Base-by-base conservation (phyloP, 139 green algal genomes). In the Chlorella sp. region DNA sequence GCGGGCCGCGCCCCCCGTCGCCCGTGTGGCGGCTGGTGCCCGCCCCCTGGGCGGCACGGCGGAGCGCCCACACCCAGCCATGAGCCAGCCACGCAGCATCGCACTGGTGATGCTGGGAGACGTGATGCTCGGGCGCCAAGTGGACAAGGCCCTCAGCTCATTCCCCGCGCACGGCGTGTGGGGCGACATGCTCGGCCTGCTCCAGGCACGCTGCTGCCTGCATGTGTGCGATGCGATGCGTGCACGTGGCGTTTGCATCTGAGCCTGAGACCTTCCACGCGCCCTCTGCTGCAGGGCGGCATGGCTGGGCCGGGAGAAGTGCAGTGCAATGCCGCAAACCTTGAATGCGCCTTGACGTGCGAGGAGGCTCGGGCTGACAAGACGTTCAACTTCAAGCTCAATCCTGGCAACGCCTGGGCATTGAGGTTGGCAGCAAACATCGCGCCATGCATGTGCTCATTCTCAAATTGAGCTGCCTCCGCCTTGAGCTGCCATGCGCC, bases 351-450 rank as follows among this genome's bases (percentile, higher is more conserved):
- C 36, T 78, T 93, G 6, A 91, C 87, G 19, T 41, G 14, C 25
- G 76, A 91, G 56, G 25, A 42, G 1, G 59, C 55, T 29, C 86
- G 76, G 70, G 74, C 81, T 0, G 55, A 67, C 35, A 90, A 93
- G 65, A 48, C 82, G 36, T 92, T 93, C 81, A 91, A 93, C 76
- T 91, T 91, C 86, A 82, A 79, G 36, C 72, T 93, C 71, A 63
- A 71, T n/a, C 87, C 84, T 5, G n/a, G 15, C 60, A 82, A 91
- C 65, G 64, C 67, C 15, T 46, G 41, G 8, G 71, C 82, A 46
- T 68, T 83, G 23, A 66, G 8, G 78, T n/a, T n/a, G n/a, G n/a
- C n/a, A n/a, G n/a, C n/a, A n/a, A n/a, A n/a, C n/a, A n/a, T n/a
- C n/a, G n/a, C n/a, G n/a, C n/a, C n/a, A n/a, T n/a, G n/a, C n/a